Base-by-base conservation (phyloP, 352 stramenopile species). In the Globisporangium splendens region DNA sequence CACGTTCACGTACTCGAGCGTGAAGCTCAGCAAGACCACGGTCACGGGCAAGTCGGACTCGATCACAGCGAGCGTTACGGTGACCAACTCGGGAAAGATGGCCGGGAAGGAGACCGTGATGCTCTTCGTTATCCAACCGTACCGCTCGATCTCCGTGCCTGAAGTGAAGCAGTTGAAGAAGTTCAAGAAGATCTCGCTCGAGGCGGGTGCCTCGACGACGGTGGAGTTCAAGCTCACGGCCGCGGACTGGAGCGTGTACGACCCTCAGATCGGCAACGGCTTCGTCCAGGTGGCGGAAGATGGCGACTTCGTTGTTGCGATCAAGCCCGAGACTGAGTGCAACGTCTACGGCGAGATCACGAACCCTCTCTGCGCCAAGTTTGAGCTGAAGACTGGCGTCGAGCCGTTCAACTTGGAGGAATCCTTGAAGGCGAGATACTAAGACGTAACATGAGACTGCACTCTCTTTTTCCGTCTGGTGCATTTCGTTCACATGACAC, bases 301-400 rank as follows among this genome's bases (percentile, higher is more conserved):
- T 39, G 77, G 72, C 38, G 72, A 83, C 28, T 88, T 77, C 58
- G 62, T 79, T 41, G 61, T 88, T 21, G 65, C 72, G n/a, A 63
- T 88, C 69, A 84, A 85, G 55, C 70, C 72, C n/a, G 73, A 85
- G 52, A 88, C 73, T 8, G 60, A 72, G 42, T 83, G 75, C 43
- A 59, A 75, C 38, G 66, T 78, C 28, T 73, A 80, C 62, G 62
- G 60, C 59, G 33, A 39, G 53, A 50, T 41, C 41, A 49, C 56
- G 39, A 69, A 69, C 18, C 46, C 54, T 11, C 63, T 78, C 10
- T 80, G 74, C 46, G 74, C 71, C 18, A 79, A 63, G 33, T 80
- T 80, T 24, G 46, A 51, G 31, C 57, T 75, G 24, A 68, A 51
- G 35, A 70, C 65, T 12, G 54, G 54, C 31, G 35, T 52, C 20